Conservation (phyloP, 306 rosid genomes). For the Luffa acutangula region DNA sequence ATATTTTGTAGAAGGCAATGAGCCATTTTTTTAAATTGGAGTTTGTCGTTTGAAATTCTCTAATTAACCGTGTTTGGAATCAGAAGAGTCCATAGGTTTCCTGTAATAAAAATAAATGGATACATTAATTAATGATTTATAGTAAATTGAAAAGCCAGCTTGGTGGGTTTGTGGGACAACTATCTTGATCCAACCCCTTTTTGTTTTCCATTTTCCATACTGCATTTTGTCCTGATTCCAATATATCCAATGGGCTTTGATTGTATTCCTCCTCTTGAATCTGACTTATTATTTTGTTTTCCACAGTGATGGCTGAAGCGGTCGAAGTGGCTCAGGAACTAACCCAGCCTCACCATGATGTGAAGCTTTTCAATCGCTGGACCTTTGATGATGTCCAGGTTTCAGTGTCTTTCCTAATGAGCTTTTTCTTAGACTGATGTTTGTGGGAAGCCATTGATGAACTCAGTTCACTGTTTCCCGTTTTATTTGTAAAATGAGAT, state of each 20-base stretch:
- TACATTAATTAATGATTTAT: too few relatives aligned
- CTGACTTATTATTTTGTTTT: not conserved
- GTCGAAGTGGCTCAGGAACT: not conserved
- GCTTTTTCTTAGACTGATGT: not conserved
- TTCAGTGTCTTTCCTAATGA: not conserved
- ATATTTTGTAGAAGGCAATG: too few relatives aligned
- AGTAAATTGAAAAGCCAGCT: too few relatives aligned
- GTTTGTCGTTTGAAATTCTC: too few relatives aligned
- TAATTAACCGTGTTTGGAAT: too few relatives aligned
- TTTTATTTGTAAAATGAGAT: not conserved
- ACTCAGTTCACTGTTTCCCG: not conserved
- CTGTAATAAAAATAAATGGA: too few relatives aligned
- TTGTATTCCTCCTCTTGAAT: not conserved
- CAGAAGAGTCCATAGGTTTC: too few relatives aligned
- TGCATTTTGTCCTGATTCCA: too few relatives aligned
- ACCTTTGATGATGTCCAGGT: conserved; percentile 3
- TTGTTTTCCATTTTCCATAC: too few relatives aligned
- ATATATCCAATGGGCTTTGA: not conserved
- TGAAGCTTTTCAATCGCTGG: not conserved
- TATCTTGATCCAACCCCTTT: too few relatives aligned
- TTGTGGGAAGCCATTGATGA: not conserved
- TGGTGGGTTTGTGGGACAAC: too few relatives aligned
- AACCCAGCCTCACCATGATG: not conserved
- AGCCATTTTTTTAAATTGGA: too few relatives aligned
- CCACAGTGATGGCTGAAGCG: not conserved